These are phyloP conservation scores for Paramecium octaurelia DNA, from an alignment of 73 alveolate genomes.

Conservation along the genomic window DNA sequence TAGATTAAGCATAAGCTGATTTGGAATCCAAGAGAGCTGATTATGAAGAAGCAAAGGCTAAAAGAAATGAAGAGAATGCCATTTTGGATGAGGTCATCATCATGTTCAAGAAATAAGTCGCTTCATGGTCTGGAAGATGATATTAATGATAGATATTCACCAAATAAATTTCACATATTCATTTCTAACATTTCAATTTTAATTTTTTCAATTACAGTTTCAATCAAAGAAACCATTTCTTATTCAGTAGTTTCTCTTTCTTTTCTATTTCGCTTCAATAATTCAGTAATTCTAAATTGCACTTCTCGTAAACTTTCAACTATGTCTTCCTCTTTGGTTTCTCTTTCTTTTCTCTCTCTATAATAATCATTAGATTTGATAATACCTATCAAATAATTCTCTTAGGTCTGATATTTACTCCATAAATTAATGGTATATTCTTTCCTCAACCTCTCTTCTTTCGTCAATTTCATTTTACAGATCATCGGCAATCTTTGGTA, in stretches of 20 bases:
- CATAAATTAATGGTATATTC: conserved; percentile 31
- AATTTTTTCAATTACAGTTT: background rate
- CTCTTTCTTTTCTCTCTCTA: conserved; percentile 46
- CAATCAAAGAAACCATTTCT: conserved; percentile 3
- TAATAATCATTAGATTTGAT: background rate
- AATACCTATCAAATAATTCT: conserved; percentile 26
- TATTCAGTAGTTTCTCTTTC: conserved; percentile 30
- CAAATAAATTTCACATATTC: conserved; percentile 2
- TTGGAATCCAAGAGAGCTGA: conserved; percentile 8
- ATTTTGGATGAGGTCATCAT: conserved; percentile 10
- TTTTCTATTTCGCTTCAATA: background rate
- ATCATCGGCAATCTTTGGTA: conserved; percentile 36
- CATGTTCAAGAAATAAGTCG: conserved; percentile 42
- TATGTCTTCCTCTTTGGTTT: conserved; percentile 19
- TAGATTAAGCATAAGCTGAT: conserved; percentile 34
- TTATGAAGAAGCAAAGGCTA: conserved; percentile 10
- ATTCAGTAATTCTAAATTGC: conserved; percentile 9
- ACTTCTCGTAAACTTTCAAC: conserved; percentile 41
- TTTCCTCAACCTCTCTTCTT: conserved; percentile 29
- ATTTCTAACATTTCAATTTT: conserved; percentile 40
- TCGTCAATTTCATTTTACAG: conserved; percentile 2
- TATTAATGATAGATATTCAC: background rate
- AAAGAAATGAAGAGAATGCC: conserved; percentile 39
- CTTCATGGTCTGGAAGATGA: conserved; percentile 40
- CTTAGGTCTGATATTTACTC: conserved; percentile 14